These are phyloP conservation scores for Candida buenavistaensis DNA, from an alignment of 1,139 yeast genomes.

Conservation along the genomic window DNA sequence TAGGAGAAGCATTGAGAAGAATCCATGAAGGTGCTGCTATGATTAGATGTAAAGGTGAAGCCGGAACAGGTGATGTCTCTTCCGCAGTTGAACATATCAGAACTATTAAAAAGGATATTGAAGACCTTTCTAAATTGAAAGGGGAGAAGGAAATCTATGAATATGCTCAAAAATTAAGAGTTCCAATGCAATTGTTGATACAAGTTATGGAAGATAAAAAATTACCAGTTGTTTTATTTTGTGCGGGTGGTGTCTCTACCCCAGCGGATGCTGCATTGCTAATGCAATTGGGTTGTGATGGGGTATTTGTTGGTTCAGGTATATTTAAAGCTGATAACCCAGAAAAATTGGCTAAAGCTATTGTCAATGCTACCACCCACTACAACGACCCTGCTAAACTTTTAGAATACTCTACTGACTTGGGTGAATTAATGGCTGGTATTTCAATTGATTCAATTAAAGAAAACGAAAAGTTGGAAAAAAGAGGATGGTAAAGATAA, in stretches of 20 bases:
- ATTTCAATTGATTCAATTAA: slow-evolving; percentile 54
- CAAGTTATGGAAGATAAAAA: slow-evolving; percentile 58
- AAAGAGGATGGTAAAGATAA: slow-evolving; percentile 15
- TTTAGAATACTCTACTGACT: slow-evolving; percentile 70
- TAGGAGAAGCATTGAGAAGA: slow-evolving; percentile 84
- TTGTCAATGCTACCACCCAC: slow-evolving; percentile 80
- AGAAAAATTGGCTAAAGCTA: slow-evolving; percentile 72
- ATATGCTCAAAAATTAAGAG: slow-evolving; percentile 61
- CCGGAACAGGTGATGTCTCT: slow-evolving; percentile 86
- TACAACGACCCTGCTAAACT: slow-evolving; percentile 64
- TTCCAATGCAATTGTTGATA: slow-evolving; percentile 55
- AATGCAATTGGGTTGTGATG: slow-evolving; percentile 92
- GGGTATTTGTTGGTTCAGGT: slow-evolving; percentile 90
- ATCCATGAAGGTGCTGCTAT: slow-evolving; percentile 84
- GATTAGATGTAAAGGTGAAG: slow-evolving; percentile 88
- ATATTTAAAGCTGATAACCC: slow-evolving; percentile 79
- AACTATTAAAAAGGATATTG: slow-evolving; percentile 58
- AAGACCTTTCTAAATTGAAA: slow-evolving; percentile 41
- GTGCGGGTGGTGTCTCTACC: slow-evolving; percentile 90
- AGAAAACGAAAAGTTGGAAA: slow-evolving; percentile 43
- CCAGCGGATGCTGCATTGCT: slow-evolving; percentile 89
- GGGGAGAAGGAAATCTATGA: slow-evolving; percentile 44
- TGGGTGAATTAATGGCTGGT: slow-evolving; percentile 79
- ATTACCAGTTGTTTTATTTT: slow-evolving; percentile 83
- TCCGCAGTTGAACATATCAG: slow-evolving; percentile 83